A percentile compares a stretch with the other conserved stretches of the same genome.
Evolutionary conservation across 2,329 filamentous ascomycete species (phyloP).

Genomic region (Tolypocladium endophyticum): DNA sequence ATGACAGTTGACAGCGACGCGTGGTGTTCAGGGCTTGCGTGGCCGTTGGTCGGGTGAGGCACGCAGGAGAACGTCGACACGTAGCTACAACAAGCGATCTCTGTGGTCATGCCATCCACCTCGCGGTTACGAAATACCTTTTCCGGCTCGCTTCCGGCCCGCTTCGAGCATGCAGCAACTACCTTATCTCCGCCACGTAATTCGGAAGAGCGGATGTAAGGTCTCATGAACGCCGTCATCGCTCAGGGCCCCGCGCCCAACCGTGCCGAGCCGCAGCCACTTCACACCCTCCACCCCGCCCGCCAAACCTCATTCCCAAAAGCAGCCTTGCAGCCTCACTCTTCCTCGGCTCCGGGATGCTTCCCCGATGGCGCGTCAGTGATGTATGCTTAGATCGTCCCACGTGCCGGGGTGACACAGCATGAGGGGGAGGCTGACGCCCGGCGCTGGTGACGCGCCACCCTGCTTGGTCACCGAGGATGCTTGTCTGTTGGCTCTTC

Average conservation of each 20-base stretch:
- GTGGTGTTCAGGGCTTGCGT: not conserved
- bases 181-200: not conserved
- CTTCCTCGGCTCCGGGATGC: not conserved
- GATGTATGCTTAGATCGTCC: not conserved
- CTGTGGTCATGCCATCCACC: not conserved
- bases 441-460: not conserved
- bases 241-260: conserved; percentile 7
- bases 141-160: not conserved
- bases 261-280: conserved; percentile 14
- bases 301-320: not conserved
- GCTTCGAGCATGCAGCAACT: too few relatives aligned
- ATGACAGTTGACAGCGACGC: not conserved
- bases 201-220: not conserved
- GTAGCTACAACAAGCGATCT: not conserved
- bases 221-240: not conserved
- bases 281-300: not conserved
- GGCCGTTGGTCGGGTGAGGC: not conserved
- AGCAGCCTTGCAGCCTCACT: not conserved
- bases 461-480: not conserved
- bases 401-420: not conserved
- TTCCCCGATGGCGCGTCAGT: not conserved
- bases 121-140: not conserved
- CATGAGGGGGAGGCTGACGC: not conserved
- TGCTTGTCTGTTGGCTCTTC: not conserved
- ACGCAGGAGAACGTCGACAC: too few relatives aligned